Evolutionary conservation across 805 yeast genomes (phyloP).

Genomic region (Candida piceae): DNA sequence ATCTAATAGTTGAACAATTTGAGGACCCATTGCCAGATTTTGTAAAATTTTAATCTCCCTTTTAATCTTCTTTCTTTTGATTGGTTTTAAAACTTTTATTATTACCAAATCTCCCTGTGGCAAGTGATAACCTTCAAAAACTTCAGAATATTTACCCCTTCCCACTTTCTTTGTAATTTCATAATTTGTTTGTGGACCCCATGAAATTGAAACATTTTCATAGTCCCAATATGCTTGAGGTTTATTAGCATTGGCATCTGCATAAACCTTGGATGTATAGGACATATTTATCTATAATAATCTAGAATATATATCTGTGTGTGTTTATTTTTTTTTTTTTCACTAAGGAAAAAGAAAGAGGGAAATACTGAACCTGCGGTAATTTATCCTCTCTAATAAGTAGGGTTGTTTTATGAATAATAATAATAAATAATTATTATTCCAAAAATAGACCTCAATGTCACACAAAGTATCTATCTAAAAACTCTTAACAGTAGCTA

Average conservation of each 20-base stretch:
- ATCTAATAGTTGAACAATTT: conserved; percentile 71
- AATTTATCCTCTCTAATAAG: too few species aligned
- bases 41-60: conserved; percentile 85
- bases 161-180: conserved; percentile 85
- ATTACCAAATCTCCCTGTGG: conserved; percentile 63
- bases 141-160: conserved; percentile 94
- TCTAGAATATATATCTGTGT: background rate
- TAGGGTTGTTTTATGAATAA: too few species aligned
- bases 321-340: too few species aligned
- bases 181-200: conserved; percentile 48
- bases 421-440: too few species aligned
- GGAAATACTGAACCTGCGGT: too few species aligned
- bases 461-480: too few species aligned
- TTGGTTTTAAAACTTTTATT: conserved; percentile 88
- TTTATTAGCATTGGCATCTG: conserved; percentile 63
- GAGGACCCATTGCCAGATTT: conserved; percentile 80
- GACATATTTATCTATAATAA: too few species aligned
- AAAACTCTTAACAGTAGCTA: too few species aligned
- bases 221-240: conserved; percentile 84
- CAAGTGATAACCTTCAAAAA: conserved; percentile 77
- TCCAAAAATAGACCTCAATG: too few species aligned
- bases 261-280: conserved; percentile 51
- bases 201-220: conserved; percentile 57
- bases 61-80: conserved; percentile 84
- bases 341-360: too few species aligned